Evolutionary conservation across 1,139 yeast genomes (phyloP), one percentile per base, ranked within the genome.

Genomic region (Yamadazyma sp.): DNA sequence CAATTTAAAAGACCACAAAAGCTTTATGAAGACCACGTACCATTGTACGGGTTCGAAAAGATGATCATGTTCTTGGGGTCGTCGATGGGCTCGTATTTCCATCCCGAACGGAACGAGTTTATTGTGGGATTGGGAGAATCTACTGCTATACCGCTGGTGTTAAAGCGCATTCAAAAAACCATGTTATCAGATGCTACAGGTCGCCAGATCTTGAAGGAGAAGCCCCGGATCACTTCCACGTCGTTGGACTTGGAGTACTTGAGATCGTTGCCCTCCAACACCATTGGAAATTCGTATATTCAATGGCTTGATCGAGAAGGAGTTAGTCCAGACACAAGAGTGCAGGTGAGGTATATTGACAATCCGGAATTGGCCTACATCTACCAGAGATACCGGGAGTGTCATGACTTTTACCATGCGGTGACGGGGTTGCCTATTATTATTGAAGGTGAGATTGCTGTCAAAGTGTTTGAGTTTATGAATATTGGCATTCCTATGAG

Each of bases 401-500:
- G 97, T 56, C 99, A 92, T 53, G 99, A 92, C 59, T 92, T 92
- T 54, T 92, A 89, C 56, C 99, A 92, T 59, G 88, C 97, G 2
- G 73, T 92, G 28, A 85, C 95, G 0, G 94, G 95, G 7, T 71
- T 88, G 37, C 97, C 97, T 0, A 86, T 90, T 31, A 83, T 86
- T 29, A 80, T 94, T 50, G 98, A 92, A 55, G 99, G 98, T 13
- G 99, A 92, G 57, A 85, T 92, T 36, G 88, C 96, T 0, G 86
- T 92, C 18, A 92, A 92, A 61, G 86, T 90, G 20, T 80, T 94
- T 51, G 99, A 92, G 61, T 95, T 82, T 56, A 85, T 92, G 59
- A 92, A 92, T 58, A 77, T 92, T 43, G 96, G 96, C 2, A 78
- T 94, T 34, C 97, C 97, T 14, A 90, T 94, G 94, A 90, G 97